These are phyloP conservation scores for Blastobotrys proliferans DNA, from an alignment of 1,139 yeast species.

Conservation along the genomic window DNA sequence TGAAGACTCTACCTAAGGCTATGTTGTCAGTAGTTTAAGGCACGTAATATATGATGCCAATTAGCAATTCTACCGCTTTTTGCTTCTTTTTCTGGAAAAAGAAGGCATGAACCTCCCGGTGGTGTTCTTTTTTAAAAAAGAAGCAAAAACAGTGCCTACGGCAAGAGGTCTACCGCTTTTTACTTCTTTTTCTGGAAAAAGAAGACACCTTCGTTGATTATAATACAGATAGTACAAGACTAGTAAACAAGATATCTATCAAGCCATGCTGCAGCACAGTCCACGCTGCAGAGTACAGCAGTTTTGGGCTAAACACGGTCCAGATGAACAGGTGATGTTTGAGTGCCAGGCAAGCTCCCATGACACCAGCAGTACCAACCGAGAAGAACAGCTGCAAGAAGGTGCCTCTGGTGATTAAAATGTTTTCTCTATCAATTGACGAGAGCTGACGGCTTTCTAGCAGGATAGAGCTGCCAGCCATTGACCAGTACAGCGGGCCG, in stretches of 20 bases:
- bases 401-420: constrained; percentile 32
- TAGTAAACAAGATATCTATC: constrained; percentile 21
- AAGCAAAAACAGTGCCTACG: not conserved
- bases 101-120: not conserved
- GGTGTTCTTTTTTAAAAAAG: not conserved
- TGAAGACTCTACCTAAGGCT: not conserved
- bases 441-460: constrained; percentile 35
- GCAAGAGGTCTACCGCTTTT: too few relatives aligned
- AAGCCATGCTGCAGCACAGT: constrained; percentile 30
- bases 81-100: not conserved
- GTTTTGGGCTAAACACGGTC: constrained; percentile 95
- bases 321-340: constrained; percentile 89
- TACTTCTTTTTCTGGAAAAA: too few relatives aligned
- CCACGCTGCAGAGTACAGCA: constrained; percentile 82
- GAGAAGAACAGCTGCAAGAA: constrained; percentile 51
- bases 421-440: constrained; percentile 13
- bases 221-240: constrained; percentile 8
- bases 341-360: constrained; percentile 66
- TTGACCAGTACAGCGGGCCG: constrained; percentile 80
- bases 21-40: too few relatives aligned
- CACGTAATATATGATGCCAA: not conserved
- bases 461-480: constrained; percentile 47
- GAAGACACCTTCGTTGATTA: not conserved
- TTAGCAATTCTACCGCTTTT: not conserved
- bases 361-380: constrained; percentile 50